Evolutionary conservation across 345 rosid species (phyloP).

Genomic region (Firmiana major): DNA sequence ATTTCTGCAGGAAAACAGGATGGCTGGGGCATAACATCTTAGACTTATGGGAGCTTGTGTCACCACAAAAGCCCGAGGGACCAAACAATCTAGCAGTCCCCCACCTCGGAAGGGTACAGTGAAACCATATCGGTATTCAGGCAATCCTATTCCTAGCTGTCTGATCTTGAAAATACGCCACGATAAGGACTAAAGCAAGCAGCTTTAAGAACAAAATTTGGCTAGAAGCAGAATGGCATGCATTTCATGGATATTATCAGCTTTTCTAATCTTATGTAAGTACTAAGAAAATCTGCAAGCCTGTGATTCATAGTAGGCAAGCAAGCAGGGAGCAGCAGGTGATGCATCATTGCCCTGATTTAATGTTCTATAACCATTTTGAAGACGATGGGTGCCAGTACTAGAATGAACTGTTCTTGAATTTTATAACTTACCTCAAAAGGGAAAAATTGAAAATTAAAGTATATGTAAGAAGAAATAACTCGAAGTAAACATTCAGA

Average conservation of each 20-base stretch:
- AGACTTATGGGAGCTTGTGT: neutral
- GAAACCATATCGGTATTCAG: neutral
- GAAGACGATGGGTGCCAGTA: neutral
- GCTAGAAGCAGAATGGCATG: neutral
- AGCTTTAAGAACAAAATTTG: neutral
- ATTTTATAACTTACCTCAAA: neutral
- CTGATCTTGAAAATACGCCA: neutral
- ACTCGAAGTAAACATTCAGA: neutral
- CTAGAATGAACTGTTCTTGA: neutral
- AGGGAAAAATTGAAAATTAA: neutral
- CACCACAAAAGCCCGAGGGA: neutral
- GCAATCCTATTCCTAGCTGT: neutral
- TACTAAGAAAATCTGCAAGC: neutral
- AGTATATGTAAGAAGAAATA: too few relatives aligned
- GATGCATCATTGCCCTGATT: neutral
- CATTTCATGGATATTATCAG: neutral
- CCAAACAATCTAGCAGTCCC: conserved; percentile 17
- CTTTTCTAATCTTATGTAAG: neutral
- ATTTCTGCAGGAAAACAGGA: neutral
- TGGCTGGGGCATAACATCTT: neutral
- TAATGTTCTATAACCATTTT: neutral
- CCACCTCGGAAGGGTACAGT: neutral
- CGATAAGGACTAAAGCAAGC: neutral
- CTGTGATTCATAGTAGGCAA: neutral
- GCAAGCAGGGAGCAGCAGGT: neutral